A percentile compares a stretch with the other conserved stretches of the same genome.
These are phyloP conservation scores for Aulographum hederae DNA, from an alignment of 2,329 filamentous ascomycete genomes.

Conservation along the genomic window DNA sequence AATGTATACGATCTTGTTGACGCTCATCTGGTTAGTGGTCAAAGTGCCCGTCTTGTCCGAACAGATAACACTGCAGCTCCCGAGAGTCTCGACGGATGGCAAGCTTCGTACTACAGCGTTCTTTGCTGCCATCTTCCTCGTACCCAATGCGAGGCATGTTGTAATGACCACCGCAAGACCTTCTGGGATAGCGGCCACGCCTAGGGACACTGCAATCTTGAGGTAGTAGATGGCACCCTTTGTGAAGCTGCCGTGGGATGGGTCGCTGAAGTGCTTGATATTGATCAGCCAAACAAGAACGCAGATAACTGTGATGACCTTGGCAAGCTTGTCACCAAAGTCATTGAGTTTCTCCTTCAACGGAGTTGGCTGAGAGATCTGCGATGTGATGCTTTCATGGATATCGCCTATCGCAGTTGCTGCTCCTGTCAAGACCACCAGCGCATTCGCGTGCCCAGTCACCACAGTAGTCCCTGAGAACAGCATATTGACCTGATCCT, in stretches of 20 bases:
- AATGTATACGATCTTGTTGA: constrained; percentile 68
- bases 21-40: not conserved
- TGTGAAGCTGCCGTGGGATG: constrained; percentile 77
- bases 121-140: constrained; percentile 44
- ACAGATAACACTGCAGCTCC: constrained; percentile 43
- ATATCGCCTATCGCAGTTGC: constrained; percentile 96
- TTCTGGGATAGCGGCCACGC: constrained; percentile 92
- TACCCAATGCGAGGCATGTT: constrained; percentile 52
- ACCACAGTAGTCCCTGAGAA: constrained; percentile 98
- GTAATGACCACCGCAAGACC: constrained; percentile 96
- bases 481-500: constrained; percentile 94
- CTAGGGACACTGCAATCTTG: constrained; percentile 41
- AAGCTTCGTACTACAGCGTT: constrained; percentile 50
- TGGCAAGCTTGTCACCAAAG: constrained; percentile 88
- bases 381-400: constrained; percentile 92
- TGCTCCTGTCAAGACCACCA: constrained; percentile 78
- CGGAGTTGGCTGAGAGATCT: constrained; percentile 93
- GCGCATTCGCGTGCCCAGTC: constrained; percentile 75
- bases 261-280: constrained; percentile 90
- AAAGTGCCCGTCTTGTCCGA: constrained; percentile 53
- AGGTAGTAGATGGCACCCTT: constrained; percentile 99
- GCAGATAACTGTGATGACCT: constrained; percentile 96
- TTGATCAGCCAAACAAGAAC: constrained; percentile 97
- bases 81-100: constrained; percentile 44
- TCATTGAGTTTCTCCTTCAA: constrained; percentile 98